A percentile compares a stretch with the other conserved stretches of the same genome.
These are phyloP conservation scores for Magnolia sinica DNA, from an alignment of 164 flowering plant species.

Conservation along the genomic window DNA sequence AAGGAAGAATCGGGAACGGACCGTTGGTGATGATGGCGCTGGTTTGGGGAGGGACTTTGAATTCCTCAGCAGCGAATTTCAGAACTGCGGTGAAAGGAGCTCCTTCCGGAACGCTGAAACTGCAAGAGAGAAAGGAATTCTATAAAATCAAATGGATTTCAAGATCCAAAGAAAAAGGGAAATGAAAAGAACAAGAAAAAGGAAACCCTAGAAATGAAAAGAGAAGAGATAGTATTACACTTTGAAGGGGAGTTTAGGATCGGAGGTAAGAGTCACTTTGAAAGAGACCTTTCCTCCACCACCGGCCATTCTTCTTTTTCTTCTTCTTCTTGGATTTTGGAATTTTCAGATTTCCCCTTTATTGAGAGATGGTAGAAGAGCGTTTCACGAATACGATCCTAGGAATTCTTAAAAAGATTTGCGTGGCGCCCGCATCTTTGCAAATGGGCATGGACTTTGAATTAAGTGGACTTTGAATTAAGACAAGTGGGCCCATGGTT, in stretches of 20 bases:
- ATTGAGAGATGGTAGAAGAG: background rate
- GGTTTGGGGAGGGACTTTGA: constrained; percentile 98
- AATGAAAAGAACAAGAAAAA: background rate
- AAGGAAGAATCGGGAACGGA: constrained; percentile 14
- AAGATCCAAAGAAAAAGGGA: background rate
- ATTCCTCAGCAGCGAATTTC: constrained; percentile 96
- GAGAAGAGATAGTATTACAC: constrained; percentile 42
- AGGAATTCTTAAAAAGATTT: no score
- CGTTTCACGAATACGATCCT: no score
- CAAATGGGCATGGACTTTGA: no score
- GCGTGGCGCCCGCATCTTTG: no score
- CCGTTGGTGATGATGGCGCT: constrained; percentile 99
- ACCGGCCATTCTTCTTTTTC: constrained; percentile 24
- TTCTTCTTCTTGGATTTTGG: background rate
- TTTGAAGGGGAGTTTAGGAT: constrained; percentile 98
- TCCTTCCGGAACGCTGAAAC: constrained; percentile 94
- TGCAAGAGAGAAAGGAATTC: constrained; percentile 17
- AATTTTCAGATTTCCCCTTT: background rate
- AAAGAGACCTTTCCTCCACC: constrained; percentile 90
- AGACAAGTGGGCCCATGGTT: no score
- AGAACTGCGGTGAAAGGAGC: constrained; percentile 96
- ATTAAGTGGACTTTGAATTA: no score
- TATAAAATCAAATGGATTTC: background rate
- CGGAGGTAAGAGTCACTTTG: constrained; percentile 94
- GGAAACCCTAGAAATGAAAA: background rate